Evolutionary conservation across 2,329 filamentous ascomycete genomes (phyloP), one percentile per base, ranked within the genome.

Genomic region (Helicocarpus griseus): DNA sequence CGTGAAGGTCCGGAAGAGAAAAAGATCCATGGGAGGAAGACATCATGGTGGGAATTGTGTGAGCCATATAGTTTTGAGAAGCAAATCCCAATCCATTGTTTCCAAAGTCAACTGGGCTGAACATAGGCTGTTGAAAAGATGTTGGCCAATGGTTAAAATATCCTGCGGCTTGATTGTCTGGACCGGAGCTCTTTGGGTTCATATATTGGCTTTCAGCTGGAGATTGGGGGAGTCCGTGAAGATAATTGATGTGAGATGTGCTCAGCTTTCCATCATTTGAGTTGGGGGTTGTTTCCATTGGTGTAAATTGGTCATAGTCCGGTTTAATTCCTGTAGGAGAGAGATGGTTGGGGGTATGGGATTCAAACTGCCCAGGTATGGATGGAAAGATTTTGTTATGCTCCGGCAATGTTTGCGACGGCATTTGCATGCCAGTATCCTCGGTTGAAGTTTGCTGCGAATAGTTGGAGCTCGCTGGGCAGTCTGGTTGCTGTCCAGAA

Each of bases 71-170:
- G 4, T 61, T 51, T 31, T 60, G 63, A 14, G 58, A 38, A 17
- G 68, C 49, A 4, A 60, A 47, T 41, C 65, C 65, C 19, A 49
- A 54, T 28, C 54, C 17, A 5, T 56, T 39, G 2, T 58, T 35
- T 7, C 50, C 54, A 52, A 65, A 70, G 9, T 66, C 65, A 5
- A 67, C 58, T 0, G 65, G 54, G 17, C 57, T 58, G 58, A 66
- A 70, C 38, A 68, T 55, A 28, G 61, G 61, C 21, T 62, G 62
- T n/a, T 66, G 61, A 55, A 67, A 69, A 4, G 61, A 53, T 0
- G 65, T 60, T 6, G 22, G 17, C 67, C 67, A 70, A 8, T 58
- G 29, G 9, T 66, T 57, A 44, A 61, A 67, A 9, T 63, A 57
- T 24, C 53, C 54, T 11, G 56, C 19, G 2, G 58, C 49, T 2